phyloP scores from a whole-genome alignment of 306 rosid genomes.

The Vigna angularis region DNA sequence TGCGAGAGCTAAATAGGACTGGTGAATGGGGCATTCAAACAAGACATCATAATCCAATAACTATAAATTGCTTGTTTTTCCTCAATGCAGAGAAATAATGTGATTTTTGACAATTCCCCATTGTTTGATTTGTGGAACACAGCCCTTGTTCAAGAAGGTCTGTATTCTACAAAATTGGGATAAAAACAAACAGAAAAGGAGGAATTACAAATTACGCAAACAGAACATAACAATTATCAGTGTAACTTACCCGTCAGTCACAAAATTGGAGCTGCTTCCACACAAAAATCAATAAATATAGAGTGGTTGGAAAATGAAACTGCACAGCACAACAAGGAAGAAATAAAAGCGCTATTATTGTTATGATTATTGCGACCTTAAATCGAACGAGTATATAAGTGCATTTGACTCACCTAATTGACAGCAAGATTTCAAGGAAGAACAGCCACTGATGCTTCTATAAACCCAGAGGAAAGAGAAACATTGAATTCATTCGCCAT shows the following conservation, averaged over 20 bases:
- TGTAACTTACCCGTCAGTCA: neutral
- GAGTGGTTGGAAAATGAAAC: slow-evolving; percentile 2
- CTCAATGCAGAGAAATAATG: neutral
- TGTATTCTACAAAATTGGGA: neutral
- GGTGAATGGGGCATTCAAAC: neutral
- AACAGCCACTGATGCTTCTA: neutral
- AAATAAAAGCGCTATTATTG: neutral
- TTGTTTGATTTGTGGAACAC: neutral
- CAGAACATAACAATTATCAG: neutral
- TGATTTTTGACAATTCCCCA: neutral
- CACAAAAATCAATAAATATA: neutral
- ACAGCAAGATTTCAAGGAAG: neutral
- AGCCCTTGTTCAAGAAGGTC: neutral
- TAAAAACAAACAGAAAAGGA: neutral
- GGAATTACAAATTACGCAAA: neutral
- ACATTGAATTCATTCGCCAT: neutral
- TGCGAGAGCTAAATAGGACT: too few relatives aligned
- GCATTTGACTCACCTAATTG: neutral
- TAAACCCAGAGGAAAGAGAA: neutral
- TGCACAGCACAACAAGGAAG: neutral
- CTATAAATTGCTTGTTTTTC: neutral
- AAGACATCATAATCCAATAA: neutral
- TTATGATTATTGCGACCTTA: neutral
- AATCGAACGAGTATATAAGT: neutral
- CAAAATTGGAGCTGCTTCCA: neutral